Conservation (phyloP, 2,329 filamentous ascomycete species). For the Neoascochyta sp. region DNA sequence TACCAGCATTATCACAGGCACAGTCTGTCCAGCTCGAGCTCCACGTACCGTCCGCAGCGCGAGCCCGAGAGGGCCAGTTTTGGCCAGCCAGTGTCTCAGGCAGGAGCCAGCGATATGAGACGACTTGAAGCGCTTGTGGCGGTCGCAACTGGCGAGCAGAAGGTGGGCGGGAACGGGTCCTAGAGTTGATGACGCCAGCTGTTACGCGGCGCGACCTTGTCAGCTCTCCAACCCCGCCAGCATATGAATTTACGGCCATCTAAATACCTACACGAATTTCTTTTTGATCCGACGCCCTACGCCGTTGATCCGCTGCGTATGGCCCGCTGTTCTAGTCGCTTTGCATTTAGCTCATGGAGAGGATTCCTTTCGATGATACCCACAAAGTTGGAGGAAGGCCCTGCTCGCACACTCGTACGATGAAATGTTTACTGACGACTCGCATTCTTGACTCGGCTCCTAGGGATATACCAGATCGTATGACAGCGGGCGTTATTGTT, state of each 20-base stretch:
- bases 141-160: slow-evolving; percentile 58
- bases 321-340: too few relatives aligned
- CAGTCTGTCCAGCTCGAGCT: slow-evolving; percentile 20
- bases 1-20: slow-evolving; percentile 31
- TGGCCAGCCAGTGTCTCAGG: slow-evolving; percentile 34
- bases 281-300: slow-evolving; percentile 14
- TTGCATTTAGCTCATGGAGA: slow-evolving; percentile 19
- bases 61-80: slow-evolving; percentile 31
- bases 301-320: too few relatives aligned
- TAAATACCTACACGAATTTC: slow-evolving; percentile 18
- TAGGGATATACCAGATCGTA: slow-evolving; percentile 28
- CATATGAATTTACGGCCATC: slow-evolving; percentile 21
- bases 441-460: slow-evolving; percentile 8
- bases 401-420: slow-evolving; percentile 14
- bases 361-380: slow-evolving; percentile 31
- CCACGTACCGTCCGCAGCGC: slow-evolving; percentile 28
- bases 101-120: slow-evolving; percentile 49
- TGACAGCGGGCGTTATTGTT: slow-evolving; percentile 19
- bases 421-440: slow-evolving; percentile 9
- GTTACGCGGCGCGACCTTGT: too few relatives aligned
- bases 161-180: slow-evolving; percentile 31
- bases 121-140: slow-evolving; percentile 62
- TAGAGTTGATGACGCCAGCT: slow-evolving; percentile 1
- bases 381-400: slow-evolving; percentile 22
- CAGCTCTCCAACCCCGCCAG: background rate